Evolutionary conservation across 1,284 basidiomycete species (phyloP), one percentile per base, ranked within the genome.

Genomic region (Marasmius tenuissimus): DNA sequence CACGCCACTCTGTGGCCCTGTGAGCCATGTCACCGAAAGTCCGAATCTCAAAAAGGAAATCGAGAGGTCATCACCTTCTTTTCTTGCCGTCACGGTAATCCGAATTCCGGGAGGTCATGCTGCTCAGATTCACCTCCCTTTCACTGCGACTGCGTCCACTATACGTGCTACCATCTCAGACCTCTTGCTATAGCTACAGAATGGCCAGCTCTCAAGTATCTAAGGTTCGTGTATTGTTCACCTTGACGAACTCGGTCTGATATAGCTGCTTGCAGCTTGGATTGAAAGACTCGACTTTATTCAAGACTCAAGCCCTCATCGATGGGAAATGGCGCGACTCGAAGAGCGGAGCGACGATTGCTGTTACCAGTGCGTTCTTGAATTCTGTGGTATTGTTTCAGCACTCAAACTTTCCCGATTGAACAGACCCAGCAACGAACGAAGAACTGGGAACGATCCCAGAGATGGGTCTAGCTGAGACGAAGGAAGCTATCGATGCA

Each of bases 391-490:
- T 42, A 48, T 8, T n/a, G 27, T 61, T n/a, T 20, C 35, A 42
- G 35, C 37, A 49, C 51, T 54, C 57, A 58, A 18, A 54, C 50
- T 14, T 8, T 42, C 39, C 34, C 48, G 9, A 33, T 37, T 37
- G 7, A 20, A 33, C 64, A 95, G 95, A 97, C 78, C 95, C 95
- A 37, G 91, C 93, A 4, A 95, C 90, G 1, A 84, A 85, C 47
- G 85, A 94, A 68, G 83, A 85, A 61, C 83, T 97, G 50, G 95
- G 93, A 34, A 88, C 85, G 0, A 81, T 94, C 34, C 93, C 95
- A 5, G 95, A 97, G 71, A 92, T 97, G 89, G 90, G 89, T 11
- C 74, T 93, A 50, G 80, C 81, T 38, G 94, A 97, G 75, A 92
- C 93, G 4, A 86, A 87, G 66, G 79, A 85, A 64, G 95, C 95